These are phyloP conservation scores for Pelargonium cotyledonis DNA, from an alignment of 441 rosid species.

Conservation along the genomic window DNA sequence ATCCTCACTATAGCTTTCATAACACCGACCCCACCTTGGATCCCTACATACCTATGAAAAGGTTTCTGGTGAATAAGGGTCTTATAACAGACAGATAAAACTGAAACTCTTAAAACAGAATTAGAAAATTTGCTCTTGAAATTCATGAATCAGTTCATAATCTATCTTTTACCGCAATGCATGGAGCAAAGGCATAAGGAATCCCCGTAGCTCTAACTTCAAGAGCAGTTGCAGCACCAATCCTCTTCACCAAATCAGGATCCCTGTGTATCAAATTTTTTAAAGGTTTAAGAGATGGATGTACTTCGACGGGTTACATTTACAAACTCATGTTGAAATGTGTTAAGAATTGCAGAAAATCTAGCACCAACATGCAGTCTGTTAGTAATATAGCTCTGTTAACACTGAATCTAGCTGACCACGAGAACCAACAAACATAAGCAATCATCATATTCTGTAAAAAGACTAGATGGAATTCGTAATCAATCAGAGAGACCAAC, in stretches of 20 bases:
- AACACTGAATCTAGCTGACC: no score
- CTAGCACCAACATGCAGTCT: background rate
- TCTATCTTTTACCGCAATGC: conserved; percentile 47
- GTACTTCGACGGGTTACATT: background rate
- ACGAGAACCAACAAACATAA: no score
- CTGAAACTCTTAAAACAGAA: background rate
- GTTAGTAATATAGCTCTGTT: background rate
- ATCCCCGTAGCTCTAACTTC: conserved; percentile 74
- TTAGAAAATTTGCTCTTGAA: conserved; percentile 1
- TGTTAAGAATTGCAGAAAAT: background rate
- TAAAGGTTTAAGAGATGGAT: background rate
- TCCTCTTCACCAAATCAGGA: conserved; percentile 54
- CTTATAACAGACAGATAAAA: conserved; percentile 1
- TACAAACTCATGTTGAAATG: background rate
- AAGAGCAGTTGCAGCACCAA: conserved; percentile 64
- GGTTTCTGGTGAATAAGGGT: conserved; percentile 16
- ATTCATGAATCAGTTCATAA: background rate
- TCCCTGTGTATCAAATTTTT: conserved; percentile 20
- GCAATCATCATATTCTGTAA: no score
- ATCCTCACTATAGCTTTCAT: conserved; percentile 65
- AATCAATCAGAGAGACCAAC: no score
- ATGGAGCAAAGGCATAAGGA: conserved; percentile 65
- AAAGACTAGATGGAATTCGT: no score
- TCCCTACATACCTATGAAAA: conserved; percentile 56
- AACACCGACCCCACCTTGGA: conserved; percentile 75